Percentiles rank a stretch among this genome's conserved stretches.
phyloP scores from a whole-genome alignment of 805 yeast genomes.

The Kodamaea kaohsiungensis region DNA sequence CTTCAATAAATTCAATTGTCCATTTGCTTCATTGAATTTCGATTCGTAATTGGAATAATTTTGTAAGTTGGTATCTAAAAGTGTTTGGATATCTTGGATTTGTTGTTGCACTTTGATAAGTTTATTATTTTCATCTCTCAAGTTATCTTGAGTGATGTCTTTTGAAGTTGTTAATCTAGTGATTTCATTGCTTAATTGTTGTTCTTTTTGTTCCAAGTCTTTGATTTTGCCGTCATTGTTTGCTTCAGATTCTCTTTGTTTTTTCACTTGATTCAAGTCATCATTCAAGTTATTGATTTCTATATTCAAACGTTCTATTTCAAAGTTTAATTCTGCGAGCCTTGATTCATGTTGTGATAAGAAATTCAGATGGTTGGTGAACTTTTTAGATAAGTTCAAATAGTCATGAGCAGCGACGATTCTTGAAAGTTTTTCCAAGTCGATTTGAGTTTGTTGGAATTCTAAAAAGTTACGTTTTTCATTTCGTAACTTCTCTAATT shows the following conservation, averaged over 20 bases:
- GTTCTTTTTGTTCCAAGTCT: slow-evolving; percentile 59
- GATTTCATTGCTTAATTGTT: slow-evolving; percentile 56
- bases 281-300: slow-evolving; percentile 62
- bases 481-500: slow-evolving; percentile 72
- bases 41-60: slow-evolving; percentile 43
- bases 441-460: slow-evolving; percentile 80
- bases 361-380: slow-evolving; percentile 43
- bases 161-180: slow-evolving; percentile 68
- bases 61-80: slow-evolving; percentile 36
- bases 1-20: slow-evolving; percentile 46
- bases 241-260: slow-evolving; percentile 56
- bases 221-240: slow-evolving; percentile 61
- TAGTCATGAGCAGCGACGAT: slow-evolving; percentile 80
- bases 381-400: slow-evolving; percentile 40
- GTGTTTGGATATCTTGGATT: slow-evolving; percentile 31
- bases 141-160: slow-evolving; percentile 57
- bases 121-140: slow-evolving; percentile 52
- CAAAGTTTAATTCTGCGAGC: slow-evolving; percentile 42
- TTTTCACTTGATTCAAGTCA: slow-evolving; percentile 57
- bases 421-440: slow-evolving; percentile 71
- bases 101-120: slow-evolving; percentile 32
- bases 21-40: slow-evolving; percentile 47
- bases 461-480: slow-evolving; percentile 85
- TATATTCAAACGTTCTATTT: slow-evolving; percentile 45
- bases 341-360: slow-evolving; percentile 42